Evolutionary conservation across 1,284 basidiomycete genomes (phyloP).

Genomic region (Microbotryum saponariae): DNA sequence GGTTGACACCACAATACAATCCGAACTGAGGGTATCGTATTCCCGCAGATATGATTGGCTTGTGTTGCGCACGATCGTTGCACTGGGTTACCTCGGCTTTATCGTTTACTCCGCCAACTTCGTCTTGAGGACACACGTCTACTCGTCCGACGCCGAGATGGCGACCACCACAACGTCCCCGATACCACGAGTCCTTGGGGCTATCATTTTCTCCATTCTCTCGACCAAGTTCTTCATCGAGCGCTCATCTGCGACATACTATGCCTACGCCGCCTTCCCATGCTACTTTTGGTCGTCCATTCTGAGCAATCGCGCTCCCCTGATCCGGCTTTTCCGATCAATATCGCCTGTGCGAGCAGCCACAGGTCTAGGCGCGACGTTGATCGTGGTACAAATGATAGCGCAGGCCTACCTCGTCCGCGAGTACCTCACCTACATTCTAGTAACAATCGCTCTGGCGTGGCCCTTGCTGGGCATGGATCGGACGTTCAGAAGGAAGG

Average conservation of each 20-base stretch:
- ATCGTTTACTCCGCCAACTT: slow-evolving; percentile 43
- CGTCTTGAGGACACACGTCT: slow-evolving; percentile 32
- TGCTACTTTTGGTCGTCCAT: slow-evolving; percentile 54
- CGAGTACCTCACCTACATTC: slow-evolving; percentile 63
- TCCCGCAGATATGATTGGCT: slow-evolving; percentile 59
- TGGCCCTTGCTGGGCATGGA: slow-evolving; percentile 60
- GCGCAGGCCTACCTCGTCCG: slow-evolving; percentile 56
- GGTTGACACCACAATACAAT: not conserved
- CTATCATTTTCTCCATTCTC: slow-evolving; percentile 33
- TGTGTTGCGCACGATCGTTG: slow-evolving; percentile 62
- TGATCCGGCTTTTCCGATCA: slow-evolving; percentile 1
- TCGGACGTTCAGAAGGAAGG: slow-evolving; percentile 36
- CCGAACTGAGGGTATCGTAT: not conserved
- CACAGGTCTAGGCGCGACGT: not conserved
- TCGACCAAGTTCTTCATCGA: slow-evolving; percentile 58
- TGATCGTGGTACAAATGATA: slow-evolving; percentile 50
- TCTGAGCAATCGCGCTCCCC: slow-evolving; percentile 14
- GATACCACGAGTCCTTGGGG: slow-evolving; percentile 47
- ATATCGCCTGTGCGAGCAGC: not conserved
- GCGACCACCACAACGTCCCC: not conserved
- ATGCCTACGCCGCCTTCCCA: slow-evolving; percentile 66
- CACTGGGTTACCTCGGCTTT: slow-evolving; percentile 69
- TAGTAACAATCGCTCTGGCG: slow-evolving; percentile 54
- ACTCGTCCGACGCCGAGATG: not conserved
- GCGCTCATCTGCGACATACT: slow-evolving; percentile 63